Base-by-base conservation (phyloP, 2,329 filamentous ascomycete species). In the Fusarium sp. region DNA sequence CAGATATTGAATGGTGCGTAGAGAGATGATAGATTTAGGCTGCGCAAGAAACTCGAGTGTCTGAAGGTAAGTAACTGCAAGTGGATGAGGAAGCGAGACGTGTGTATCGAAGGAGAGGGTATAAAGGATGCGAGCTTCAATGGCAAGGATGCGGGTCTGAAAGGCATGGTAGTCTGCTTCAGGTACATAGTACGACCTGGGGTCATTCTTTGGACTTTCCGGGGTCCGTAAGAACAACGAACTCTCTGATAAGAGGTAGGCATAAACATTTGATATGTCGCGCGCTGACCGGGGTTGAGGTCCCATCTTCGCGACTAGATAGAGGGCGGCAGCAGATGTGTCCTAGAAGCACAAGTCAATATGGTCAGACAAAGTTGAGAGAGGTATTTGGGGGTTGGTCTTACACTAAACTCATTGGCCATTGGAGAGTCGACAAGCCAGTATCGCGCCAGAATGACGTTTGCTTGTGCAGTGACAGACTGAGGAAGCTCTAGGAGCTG, bases 21-120 rank as follows among this genome's bases (percentile, higher is more conserved):
- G 86, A 3, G 93, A 89, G 6, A 97, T 86, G 12, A 83, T 83
- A 0, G 88, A 83, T 63, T 82, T 84, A 7, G 82, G 79, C 49
- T 82, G 79, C 17, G 80, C 81, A n/a, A 89, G 77, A 54, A 93
- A 92, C 66, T 94, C 94, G 24, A 99, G 89, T 0, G 95, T 92
- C 83, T 98, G 96, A 3, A 98, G 89, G 80, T 98, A 99, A 11
- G 95, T 98, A 66, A 98, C 89, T 66, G 94, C 94, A 20, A 98
- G 89, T 0, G 93, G 89, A 79, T 98, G 94, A 0, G 96, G 96
- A 1, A 98, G 87, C 2, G 94, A 91, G 17, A 97, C 94, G 75
- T 96, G 94, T 4, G 92, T 93, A 78, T 97, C 90, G 82, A 98
- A 98, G 20, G 91, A 91, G 1, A 98, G 86, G 0, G 90, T 87